A percentile compares a stretch with the other conserved stretches of the same genome.
These are phyloP conservation scores for Pestalotiopsis sp. DNA, from an alignment of 2,329 filamentous ascomycete genomes.

Conservation along the genomic window DNA sequence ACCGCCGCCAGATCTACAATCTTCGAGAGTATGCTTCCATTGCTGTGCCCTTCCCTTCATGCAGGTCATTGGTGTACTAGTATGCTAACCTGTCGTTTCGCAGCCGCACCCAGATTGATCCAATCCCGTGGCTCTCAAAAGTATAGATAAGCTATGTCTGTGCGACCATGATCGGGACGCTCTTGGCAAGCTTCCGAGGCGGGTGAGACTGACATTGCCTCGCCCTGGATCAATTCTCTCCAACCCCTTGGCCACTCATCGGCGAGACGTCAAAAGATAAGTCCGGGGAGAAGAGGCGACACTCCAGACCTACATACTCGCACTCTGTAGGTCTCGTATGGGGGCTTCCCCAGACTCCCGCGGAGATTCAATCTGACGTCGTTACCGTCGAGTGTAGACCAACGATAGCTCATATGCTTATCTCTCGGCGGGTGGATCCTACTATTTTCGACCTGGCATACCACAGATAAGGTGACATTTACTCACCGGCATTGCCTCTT, in stretches of 20 bases:
- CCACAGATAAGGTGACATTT: constrained; percentile 9
- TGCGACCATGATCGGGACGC: background rate
- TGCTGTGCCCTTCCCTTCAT: background rate
- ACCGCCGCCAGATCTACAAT: background rate
- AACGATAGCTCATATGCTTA: constrained; percentile 25
- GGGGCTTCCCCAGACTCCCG: constrained; percentile 4
- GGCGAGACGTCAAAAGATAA: background rate
- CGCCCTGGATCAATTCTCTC: background rate
- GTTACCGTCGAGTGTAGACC: constrained; percentile 14
- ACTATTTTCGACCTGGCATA: constrained; percentile 15
- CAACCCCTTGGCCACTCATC: background rate
- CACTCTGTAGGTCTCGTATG: background rate
- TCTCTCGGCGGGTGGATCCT: constrained; percentile 20
- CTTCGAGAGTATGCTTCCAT: background rate
- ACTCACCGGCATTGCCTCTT: background rate
- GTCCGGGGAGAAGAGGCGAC: background rate
- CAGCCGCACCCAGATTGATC: background rate
- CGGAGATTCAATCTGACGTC: constrained; percentile 10
- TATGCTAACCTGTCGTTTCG: background rate
- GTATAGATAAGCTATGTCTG: background rate
- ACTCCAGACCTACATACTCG: background rate
- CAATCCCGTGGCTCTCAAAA: background rate
- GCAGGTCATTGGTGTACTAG: background rate
- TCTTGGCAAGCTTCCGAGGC: background rate
- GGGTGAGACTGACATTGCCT: background rate